phyloP scores from a whole-genome alignment of 306 rosid species.

The Quercus berberidifolia region DNA sequence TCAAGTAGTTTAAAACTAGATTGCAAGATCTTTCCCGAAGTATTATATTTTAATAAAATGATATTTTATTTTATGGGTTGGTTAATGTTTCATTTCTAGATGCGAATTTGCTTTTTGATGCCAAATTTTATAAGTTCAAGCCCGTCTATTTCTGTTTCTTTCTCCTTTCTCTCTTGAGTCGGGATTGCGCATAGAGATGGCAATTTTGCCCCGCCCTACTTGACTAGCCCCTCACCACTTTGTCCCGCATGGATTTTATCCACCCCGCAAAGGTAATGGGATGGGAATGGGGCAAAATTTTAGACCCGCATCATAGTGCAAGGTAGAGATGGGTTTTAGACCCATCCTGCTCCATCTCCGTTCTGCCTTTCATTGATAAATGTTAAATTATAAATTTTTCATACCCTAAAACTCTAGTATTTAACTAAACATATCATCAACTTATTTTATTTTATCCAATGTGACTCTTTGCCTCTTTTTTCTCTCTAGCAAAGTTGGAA shows the following conservation, averaged over 20 bases:
- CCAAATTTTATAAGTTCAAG: slow-evolving; percentile 9
- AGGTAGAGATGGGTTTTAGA: fast-evolving
- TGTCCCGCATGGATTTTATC: fast-evolving
- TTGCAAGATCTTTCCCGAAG: background rate
- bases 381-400: too few relatives aligned
- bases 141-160: slow-evolving; percentile 8
- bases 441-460: too few relatives aligned
- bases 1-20: background rate
- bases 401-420: too few relatives aligned
- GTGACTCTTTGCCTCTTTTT: too few relatives aligned
- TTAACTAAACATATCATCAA: too few relatives aligned
- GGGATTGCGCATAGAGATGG: fast-evolving
- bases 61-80: background rate
- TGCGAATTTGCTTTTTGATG: background rate
- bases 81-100: background rate
- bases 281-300: fast-evolving
- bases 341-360: fast-evolving
- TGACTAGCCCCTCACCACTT: fast-evolving
- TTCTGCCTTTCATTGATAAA: fast-evolving
- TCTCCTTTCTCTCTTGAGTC: too few relatives aligned
- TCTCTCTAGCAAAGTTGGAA: too few relatives aligned
- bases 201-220: too few relatives aligned
- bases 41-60: background rate
- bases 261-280: fast-evolving
- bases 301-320: fast-evolving